Conservation (phyloP, 768 basidiomycete species). For the Phanerodontia chrysosporium region DNA sequence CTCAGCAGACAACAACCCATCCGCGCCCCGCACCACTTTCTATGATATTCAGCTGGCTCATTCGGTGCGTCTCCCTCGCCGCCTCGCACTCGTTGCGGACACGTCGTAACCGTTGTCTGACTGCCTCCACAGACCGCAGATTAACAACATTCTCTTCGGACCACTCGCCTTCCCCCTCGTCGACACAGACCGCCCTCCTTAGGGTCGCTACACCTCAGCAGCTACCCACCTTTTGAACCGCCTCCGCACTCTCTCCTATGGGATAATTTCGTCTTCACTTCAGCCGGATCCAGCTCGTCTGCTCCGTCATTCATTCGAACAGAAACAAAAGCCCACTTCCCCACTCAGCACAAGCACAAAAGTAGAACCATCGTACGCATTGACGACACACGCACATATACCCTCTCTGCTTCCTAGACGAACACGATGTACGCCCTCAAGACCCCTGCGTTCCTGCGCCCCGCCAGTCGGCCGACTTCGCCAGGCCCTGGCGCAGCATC, state of each 20-base stretch:
- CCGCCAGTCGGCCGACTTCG: conserved; percentile 60
- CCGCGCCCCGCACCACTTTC: conserved; percentile 5
- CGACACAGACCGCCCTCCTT: conserved; percentile 78
- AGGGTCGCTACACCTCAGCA: conserved; percentile 31
- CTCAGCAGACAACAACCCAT: conserved; percentile 5
- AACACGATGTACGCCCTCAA: conserved; percentile 55
- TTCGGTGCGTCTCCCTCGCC: conserved; percentile 7
- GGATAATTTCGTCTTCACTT: conserved; percentile 34
- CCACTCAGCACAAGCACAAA: conserved; percentile 6
- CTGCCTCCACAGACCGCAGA: conserved; percentile 26
- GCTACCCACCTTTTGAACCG: neutral
- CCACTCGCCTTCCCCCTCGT: conserved; percentile 55
- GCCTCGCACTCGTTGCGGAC: neutral
- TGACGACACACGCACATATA: conserved; percentile 12
- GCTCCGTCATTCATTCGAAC: conserved; percentile 22
- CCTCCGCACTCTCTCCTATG: conserved; percentile 27
- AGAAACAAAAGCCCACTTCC: conserved; percentile 12
- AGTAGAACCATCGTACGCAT: neutral
- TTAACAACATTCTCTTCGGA: conserved; percentile 53
- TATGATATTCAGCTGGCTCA: conserved; percentile 12
- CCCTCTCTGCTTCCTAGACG: conserved; percentile 21
- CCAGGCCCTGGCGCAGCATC: conserved; percentile 51
- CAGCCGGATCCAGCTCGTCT: conserved; percentile 38
- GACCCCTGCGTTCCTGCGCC: conserved; percentile 62
- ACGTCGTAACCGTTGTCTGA: neutral